Percentiles rank a stretch among this genome's conserved stretches.
phyloP scores from a whole-genome alignment of 192 early-diverging fungal genomes.

The Linnemannia hyalina region DNA sequence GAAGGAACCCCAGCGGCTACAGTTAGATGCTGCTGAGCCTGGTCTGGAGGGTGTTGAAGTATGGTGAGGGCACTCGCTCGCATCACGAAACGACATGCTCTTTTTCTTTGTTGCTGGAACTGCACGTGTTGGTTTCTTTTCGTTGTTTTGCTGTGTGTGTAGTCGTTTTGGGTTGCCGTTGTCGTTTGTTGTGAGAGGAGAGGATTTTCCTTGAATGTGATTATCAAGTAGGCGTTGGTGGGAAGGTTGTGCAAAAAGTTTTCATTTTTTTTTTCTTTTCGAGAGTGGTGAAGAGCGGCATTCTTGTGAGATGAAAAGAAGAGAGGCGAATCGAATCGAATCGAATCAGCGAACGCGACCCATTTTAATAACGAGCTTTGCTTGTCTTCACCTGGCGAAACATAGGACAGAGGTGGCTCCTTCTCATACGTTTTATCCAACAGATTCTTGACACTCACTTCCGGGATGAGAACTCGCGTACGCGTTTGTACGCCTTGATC shows the following conservation, averaged over 20 bases:
- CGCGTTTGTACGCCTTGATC: constrained; percentile 50
- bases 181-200: no score
- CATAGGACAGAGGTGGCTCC: not conserved
- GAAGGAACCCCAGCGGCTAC: not conserved
- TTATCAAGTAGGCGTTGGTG: no score
- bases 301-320: no score
- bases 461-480: constrained; percentile 45
- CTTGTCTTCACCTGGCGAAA: no score
- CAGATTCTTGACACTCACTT: not conserved
- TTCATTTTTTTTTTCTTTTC: not conserved
- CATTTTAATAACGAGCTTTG: not conserved
- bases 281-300: not conserved
- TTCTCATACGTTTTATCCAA: not conserved
- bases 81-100: constrained; percentile 10
- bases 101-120: not conserved
- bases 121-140: not conserved
- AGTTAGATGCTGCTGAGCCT: not conserved
- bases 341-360: not conserved
- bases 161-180: no score
- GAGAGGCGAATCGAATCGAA: not conserved
- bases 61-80: constrained; percentile 12
- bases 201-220: no score
- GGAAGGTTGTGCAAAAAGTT: no score
- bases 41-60: not conserved
- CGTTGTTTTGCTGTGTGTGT: not conserved